A percentile compares a stretch with the other conserved stretches of the same genome.
These are phyloP conservation scores for Pseudocercospora ulei DNA, from an alignment of 2,329 filamentous ascomycete species.

Conservation along the genomic window DNA sequence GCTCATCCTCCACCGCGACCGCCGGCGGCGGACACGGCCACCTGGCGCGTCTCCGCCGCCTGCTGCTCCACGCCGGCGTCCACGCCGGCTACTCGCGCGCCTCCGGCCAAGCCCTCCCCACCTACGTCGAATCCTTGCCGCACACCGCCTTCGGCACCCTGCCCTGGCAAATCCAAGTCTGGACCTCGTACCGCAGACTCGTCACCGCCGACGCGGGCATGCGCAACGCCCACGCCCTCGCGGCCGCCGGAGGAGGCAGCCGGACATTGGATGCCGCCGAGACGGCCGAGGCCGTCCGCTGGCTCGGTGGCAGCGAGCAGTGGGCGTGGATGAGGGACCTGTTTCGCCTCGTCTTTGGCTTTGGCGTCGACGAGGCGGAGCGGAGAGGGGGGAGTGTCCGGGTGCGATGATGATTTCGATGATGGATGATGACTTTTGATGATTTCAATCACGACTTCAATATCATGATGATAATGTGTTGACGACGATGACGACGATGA, in stretches of 20 bases:
- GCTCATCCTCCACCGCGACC: slow-evolving; percentile 63
- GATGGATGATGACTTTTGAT: slow-evolving; percentile 1
- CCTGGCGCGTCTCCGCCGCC: slow-evolving; percentile 63
- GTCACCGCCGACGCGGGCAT: slow-evolving; percentile 65
- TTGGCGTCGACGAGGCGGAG: slow-evolving; percentile 63
- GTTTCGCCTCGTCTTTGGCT: slow-evolving; percentile 75
- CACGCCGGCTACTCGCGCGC: slow-evolving; percentile 69
- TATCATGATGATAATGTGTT: slow-evolving; percentile 1
- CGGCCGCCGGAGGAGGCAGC: too few relatives aligned
- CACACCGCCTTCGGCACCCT: slow-evolving; percentile 67
- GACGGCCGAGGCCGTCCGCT: slow-evolving; percentile 66
- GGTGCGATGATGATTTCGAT: slow-evolving; percentile 11
- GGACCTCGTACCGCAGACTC: slow-evolving; percentile 71
- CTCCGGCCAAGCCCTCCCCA: slow-evolving; percentile 50
- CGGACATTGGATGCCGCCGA: slow-evolving; percentile 61
- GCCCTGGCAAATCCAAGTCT: slow-evolving; percentile 58
- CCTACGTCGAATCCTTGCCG: slow-evolving; percentile 66
- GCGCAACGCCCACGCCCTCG: slow-evolving; percentile 47
- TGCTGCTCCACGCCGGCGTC: slow-evolving; percentile 75
- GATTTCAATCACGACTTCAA: too few relatives aligned
- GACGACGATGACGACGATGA: too few relatives aligned
- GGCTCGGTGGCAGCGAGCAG: slow-evolving; percentile 61
- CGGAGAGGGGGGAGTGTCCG: slow-evolving; percentile 21
- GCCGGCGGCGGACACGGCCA: slow-evolving; percentile 64
- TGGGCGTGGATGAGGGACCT: slow-evolving; percentile 74